Conservation (phyloP, 495 filamentous ascomycete genomes). For the Penicillium turbatum region DNA sequence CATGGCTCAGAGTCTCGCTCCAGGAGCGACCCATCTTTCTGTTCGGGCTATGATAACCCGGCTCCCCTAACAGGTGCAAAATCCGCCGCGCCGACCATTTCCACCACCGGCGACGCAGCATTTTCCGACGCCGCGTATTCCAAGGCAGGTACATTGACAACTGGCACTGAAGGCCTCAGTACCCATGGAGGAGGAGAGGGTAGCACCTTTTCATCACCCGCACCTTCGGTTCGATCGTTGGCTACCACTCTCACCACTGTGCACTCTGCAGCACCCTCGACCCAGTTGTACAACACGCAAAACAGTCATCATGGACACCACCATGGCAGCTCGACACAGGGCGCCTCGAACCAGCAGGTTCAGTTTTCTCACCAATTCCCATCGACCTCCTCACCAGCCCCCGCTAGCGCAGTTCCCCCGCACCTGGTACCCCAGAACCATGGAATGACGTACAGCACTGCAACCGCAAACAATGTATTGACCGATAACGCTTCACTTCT, state of each 20-base stretch:
- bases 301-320: constrained; percentile 39
- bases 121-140: constrained; percentile 73
- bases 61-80: constrained; percentile 59
- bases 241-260: constrained; percentile 96
- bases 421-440: constrained; percentile 67
- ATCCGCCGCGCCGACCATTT: constrained; percentile 72
- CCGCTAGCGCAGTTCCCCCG: constrained; percentile 74
- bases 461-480: constrained; percentile 86
- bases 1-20: constrained; percentile 32
- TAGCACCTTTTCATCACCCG: constrained; percentile 91
- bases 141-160: constrained; percentile 72
- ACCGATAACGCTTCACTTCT: constrained; percentile 95
- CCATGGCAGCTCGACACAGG: constrained; percentile 42
- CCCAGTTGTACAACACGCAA: constrained; percentile 46
- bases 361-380: constrained; percentile 95
- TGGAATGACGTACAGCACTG: constrained; percentile 78
- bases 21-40: constrained; percentile 51
- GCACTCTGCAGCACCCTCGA: constrained; percentile 76
- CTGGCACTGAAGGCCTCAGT: constrained; percentile 56
- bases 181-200: constrained; percentile 64
- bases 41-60: constrained; percentile 55
- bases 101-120: constrained; percentile 71
- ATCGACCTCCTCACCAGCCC: constrained; percentile 53
- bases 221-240: constrained; percentile 84
- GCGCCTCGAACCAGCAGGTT: constrained; percentile 46